phyloP scores from a whole-genome alignment of 192 early-diverging fungal genomes.

The Rhizoclosmatium globosum region DNA sequence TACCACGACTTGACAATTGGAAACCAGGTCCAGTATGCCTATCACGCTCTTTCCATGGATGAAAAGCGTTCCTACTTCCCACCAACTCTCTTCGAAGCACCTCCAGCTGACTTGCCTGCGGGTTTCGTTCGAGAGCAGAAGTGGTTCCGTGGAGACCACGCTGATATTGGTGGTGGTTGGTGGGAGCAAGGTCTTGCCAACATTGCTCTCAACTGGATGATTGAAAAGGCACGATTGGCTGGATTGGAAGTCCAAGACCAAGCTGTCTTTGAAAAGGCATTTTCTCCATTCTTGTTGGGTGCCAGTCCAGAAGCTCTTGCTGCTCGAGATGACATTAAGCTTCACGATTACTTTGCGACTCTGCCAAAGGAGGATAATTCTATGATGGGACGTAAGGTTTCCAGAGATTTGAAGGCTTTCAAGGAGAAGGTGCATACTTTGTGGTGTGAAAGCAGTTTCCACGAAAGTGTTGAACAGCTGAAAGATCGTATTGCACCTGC shows the following conservation, averaged over 20 bases:
- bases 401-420: conserved; percentile 20
- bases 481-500: neutral
- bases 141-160: conserved; percentile 41
- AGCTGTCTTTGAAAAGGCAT: conserved; percentile 3
- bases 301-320: neutral
- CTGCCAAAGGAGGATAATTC: neutral
- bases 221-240: conserved; percentile 34
- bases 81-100: conserved; percentile 19
- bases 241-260: conserved; percentile 15
- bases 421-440: neutral
- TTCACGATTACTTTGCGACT: conserved; percentile 24
- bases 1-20: conserved; percentile 34
- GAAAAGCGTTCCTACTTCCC: conserved; percentile 28
- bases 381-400: conserved; percentile 12
- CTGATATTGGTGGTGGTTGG: conserved; percentile 48
- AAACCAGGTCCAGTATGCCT: conserved; percentile 17
- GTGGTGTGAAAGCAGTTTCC: neutral
- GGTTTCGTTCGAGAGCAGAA: conserved; percentile 16
- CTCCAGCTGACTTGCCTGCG: neutral
- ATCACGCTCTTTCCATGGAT: conserved; percentile 36
- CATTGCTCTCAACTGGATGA: conserved; percentile 39
- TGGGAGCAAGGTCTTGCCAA: conserved; percentile 37
- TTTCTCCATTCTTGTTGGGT: conserved; percentile 20
- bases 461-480: neutral
- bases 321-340: neutral